These are phyloP conservation scores for Cryptococcus maquisensis DNA, from an alignment of 1,284 basidiomycete species.

Conservation along the genomic window DNA sequence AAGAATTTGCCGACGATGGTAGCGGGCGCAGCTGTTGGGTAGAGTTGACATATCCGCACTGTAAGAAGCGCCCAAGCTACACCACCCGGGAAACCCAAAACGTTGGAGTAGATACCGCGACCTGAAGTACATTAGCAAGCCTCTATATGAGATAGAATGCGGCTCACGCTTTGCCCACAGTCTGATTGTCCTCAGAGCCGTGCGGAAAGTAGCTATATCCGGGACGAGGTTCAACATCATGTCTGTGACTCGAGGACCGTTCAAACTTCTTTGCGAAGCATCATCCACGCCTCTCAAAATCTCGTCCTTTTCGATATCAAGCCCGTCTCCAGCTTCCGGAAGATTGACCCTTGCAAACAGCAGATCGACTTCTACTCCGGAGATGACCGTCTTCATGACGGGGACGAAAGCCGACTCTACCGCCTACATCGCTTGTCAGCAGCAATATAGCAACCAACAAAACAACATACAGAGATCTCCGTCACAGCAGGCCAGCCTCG, in stretches of 20 bases:
- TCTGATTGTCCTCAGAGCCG: conserved; percentile 92
- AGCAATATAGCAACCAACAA: conserved; percentile 73
- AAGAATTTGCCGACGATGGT: conserved; percentile 96
- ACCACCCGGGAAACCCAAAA: conserved; percentile 95
- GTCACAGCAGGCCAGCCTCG: conserved; percentile 77
- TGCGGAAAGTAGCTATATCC: conserved; percentile 88
- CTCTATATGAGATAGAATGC: not conserved
- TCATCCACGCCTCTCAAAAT: conserved; percentile 91
- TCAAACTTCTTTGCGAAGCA: conserved; percentile 87
- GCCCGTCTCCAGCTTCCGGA: conserved; percentile 71
- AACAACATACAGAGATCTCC: conserved; percentile 95
- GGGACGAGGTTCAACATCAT: conserved; percentile 94
- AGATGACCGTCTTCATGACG: conserved; percentile 86
- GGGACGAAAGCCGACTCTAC: conserved; percentile 96
- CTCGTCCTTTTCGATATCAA: conserved; percentile 86
- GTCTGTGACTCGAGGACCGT: conserved; percentile 92
- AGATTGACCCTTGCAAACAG: conserved; percentile 65
- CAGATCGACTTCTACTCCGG: conserved; percentile 90
- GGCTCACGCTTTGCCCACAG: conserved; percentile 88
- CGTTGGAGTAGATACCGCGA: conserved; percentile 96
- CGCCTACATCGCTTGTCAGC: conserved; percentile 55
- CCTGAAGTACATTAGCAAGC: conserved; percentile 51
- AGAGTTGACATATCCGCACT: conserved; percentile 96
- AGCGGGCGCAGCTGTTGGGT: conserved; percentile 89
- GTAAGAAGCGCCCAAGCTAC: conserved; percentile 99